These are phyloP conservation scores for Lobosporangium transversale DNA, from an alignment of 192 early-diverging fungal species.

Conservation along the genomic window DNA sequence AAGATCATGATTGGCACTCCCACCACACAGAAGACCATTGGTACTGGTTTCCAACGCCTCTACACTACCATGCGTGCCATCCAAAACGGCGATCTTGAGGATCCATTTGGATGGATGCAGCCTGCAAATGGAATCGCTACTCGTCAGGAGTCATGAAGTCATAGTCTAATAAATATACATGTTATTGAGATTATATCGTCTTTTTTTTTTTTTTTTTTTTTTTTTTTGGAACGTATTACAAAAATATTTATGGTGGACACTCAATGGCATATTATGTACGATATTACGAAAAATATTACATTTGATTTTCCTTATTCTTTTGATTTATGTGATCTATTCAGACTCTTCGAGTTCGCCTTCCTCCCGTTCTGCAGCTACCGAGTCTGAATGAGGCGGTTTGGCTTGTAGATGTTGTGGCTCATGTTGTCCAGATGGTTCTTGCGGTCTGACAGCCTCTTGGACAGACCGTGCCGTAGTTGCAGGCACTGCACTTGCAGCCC, in stretches of 20 bases:
- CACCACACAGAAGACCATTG: slow-evolving; percentile 57
- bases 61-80: slow-evolving; percentile 70
- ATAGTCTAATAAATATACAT: background rate
- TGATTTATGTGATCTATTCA: too few relatives aligned
- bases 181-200: background rate
- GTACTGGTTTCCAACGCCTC: slow-evolving; percentile 62
- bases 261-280: too few relatives aligned
- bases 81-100: slow-evolving; percentile 70
- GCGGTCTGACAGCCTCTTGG: too few relatives aligned
- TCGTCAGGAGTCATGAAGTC: slow-evolving; percentile 22
- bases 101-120: slow-evolving; percentile 77
- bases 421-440: too few relatives aligned
- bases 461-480: too few relatives aligned
- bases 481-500: too few relatives aligned
- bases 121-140: slow-evolving; percentile 66
- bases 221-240: too few relatives aligned
- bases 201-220: too few relatives aligned
- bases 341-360: slow-evolving; percentile 50
- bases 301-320: too few relatives aligned
- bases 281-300: too few relatives aligned
- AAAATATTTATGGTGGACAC: too few relatives aligned
- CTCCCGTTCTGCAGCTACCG: slow-evolving; percentile 5
- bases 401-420: too few relatives aligned
- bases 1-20: slow-evolving; percentile 54
- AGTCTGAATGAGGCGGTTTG: background rate